A percentile compares a stretch with the other conserved stretches of the same genome.
These are phyloP conservation scores for Eucalyptus rudis DNA, from an alignment of 345 rosid species.

Conservation along the genomic window DNA sequence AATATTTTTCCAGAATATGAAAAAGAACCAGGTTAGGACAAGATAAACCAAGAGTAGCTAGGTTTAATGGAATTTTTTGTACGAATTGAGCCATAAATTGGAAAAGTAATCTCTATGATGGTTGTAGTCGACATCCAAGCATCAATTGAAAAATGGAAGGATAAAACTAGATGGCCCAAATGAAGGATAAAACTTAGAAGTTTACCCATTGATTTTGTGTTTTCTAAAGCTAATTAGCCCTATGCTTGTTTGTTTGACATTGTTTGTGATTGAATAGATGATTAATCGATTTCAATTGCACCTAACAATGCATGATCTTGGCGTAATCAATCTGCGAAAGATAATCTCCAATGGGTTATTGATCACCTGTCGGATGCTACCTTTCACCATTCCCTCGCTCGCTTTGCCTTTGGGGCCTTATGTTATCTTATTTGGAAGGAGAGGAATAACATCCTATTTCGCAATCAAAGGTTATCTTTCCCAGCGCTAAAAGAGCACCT, in stretches of 20 bases:
- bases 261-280: neutral
- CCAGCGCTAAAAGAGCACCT: no score
- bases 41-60: neutral
- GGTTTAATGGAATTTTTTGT: neutral
- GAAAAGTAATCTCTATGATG: neutral
- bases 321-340: no score
- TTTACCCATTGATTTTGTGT: neutral
- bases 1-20: no score
- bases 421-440: no score
- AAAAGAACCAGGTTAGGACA: neutral
- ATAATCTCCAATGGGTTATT: no score
- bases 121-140: neutral
- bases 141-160: neutral
- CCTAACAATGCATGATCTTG: neutral
- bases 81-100: neutral
- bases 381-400: no score
- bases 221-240: neutral
- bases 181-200: neutral
- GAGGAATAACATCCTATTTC: no score
- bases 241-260: neutral
- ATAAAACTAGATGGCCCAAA: neutral
- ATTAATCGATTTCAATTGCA: neutral
- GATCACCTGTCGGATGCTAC: no score
- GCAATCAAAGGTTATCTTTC: no score
- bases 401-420: no score